These are phyloP conservation scores for Pleoardoris graminearum DNA, from an alignment of 2,329 filamentous ascomycete genomes.

Conservation along the genomic window DNA sequence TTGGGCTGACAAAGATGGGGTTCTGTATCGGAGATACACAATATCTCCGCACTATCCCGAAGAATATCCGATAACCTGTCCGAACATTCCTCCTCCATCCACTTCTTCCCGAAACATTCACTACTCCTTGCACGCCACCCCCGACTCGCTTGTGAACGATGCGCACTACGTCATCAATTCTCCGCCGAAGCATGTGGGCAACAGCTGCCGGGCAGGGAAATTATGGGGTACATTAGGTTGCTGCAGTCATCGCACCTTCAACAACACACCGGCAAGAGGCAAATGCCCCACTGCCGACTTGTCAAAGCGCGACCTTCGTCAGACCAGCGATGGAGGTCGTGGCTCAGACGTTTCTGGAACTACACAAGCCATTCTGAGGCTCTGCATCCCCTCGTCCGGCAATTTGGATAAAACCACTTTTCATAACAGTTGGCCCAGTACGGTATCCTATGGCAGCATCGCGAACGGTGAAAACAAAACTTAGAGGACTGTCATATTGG, in stretches of 20 bases:
- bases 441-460: constrained; percentile 2
- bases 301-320: constrained; percentile 1
- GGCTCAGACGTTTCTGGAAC: background rate
- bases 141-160: background rate
- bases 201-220: constrained; percentile 7
- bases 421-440: constrained; percentile 3
- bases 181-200: constrained; percentile 9
- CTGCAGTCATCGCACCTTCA: constrained; percentile 3
- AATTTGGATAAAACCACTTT: constrained; percentile 14
- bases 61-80: too few species aligned
- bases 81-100: too few species aligned
- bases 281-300: constrained; percentile 8
- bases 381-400: constrained; percentile 11
- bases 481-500: constrained; percentile 20
- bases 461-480: background rate
- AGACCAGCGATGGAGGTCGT: background rate
- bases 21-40: too few species aligned
- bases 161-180: constrained; percentile 10
- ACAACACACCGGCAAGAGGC: background rate
- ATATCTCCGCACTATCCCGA: too few species aligned
- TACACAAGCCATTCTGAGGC: constrained; percentile 3
- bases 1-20: too few species aligned
- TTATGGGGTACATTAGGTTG: constrained; percentile 5
- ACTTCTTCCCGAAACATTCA: too few species aligned
- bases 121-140: background rate